A percentile compares a stretch with the other conserved stretches of the same genome.
Conservation (phyloP, 345 rosid species). For the Syzygium oleosum region DNA sequence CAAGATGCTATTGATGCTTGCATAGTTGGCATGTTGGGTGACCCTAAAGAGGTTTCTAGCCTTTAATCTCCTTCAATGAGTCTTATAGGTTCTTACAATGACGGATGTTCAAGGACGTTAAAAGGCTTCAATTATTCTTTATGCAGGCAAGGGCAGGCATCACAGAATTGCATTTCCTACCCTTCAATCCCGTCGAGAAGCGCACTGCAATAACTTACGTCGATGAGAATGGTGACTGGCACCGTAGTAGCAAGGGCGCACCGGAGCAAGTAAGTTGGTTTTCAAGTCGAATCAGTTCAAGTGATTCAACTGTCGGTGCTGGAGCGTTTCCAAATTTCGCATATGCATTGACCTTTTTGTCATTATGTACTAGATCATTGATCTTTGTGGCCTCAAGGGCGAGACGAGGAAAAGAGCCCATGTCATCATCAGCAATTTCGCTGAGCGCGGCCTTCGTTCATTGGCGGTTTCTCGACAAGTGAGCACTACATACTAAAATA, state of each 20-base stretch:
- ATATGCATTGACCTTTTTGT: background rate
- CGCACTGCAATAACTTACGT: slow-evolving; percentile 89
- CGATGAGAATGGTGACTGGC: slow-evolving; percentile 66
- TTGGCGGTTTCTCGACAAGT: slow-evolving; percentile 73
- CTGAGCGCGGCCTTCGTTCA: slow-evolving; percentile 85
- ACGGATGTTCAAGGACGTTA: background rate
- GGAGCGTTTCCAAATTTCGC: background rate
- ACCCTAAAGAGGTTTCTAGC: slow-evolving; percentile 57
- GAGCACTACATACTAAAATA: background rate
- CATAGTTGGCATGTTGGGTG: slow-evolving; percentile 77
- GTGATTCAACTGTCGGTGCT: background rate
- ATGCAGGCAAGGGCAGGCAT: slow-evolving; percentile 78
- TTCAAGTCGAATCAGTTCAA: background rate
- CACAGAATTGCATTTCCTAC: slow-evolving; percentile 84
- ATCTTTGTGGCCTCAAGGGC: slow-evolving; percentile 61
- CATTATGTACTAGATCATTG: slow-evolving; percentile 43
- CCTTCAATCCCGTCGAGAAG: slow-evolving; percentile 91
- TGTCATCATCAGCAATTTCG: slow-evolving; percentile 52
- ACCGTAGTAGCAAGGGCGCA: slow-evolving; percentile 84
- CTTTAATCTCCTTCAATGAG: background rate
- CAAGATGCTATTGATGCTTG: slow-evolving; percentile 97
- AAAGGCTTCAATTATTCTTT: background rate
- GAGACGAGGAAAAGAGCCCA: slow-evolving; percentile 42
- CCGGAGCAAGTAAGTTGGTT: slow-evolving; percentile 63
- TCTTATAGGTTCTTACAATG: background rate